A percentile compares a stretch with the other conserved stretches of the same genome.
Conservation (phyloP, 2,329 filamentous ascomycete species). For the Apiospora kogelbergensis region DNA sequence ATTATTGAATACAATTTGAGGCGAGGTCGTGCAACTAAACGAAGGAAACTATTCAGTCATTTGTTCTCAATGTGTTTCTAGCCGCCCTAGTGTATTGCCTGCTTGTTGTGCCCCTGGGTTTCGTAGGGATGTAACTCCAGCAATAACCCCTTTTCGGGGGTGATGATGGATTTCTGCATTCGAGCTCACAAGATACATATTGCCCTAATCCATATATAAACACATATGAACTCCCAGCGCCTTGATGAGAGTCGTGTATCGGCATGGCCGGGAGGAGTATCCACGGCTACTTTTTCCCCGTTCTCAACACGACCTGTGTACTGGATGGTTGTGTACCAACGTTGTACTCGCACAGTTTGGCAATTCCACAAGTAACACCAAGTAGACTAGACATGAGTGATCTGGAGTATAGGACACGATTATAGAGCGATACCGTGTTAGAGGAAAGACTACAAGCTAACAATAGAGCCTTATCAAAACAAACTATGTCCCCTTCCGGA, state of each 20-base stretch:
- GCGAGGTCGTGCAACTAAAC: neutral
- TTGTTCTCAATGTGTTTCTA: no score
- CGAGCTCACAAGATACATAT: neutral
- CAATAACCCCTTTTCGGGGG: neutral
- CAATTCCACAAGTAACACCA: neutral
- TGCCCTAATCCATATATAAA: neutral
- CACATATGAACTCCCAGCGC: neutral
- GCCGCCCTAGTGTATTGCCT: neutral
- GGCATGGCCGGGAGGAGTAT: neutral
- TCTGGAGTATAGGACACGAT: neutral
- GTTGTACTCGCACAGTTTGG: neutral
- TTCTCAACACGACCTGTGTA: neutral
- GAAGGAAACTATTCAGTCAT: neutral
- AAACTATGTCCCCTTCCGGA: conserved; percentile 27
- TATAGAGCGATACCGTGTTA: neutral
- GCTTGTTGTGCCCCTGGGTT: neutral
- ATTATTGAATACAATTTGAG: neutral
- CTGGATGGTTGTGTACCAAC: neutral
- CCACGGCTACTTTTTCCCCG: neutral
- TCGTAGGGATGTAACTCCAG: neutral
- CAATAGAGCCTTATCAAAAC: conserved; percentile 19
- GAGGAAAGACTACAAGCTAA: neutral
- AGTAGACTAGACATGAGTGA: neutral
- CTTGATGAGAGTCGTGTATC: neutral
- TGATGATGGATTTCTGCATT: neutral